Conservation (phyloP, 2,329 filamentous ascomycete genomes). For the Gnomoniopsis smithogilvyi region DNA sequence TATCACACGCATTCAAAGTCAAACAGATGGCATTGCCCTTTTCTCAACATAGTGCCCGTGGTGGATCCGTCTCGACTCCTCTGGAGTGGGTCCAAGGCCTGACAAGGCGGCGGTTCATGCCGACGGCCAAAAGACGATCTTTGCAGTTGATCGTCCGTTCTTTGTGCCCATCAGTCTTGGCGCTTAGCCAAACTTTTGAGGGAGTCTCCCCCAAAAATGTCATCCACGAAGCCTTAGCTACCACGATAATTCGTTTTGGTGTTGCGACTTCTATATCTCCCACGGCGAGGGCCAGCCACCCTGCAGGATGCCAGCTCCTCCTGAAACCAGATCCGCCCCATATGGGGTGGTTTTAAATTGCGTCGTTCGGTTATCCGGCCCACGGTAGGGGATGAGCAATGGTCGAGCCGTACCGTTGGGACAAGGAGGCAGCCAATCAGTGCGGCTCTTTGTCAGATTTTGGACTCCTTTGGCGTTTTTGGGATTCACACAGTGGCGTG, state of each 20-base stretch:
- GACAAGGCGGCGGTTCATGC: background rate
- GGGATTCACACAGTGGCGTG: background rate
- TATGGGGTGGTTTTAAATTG: constrained; percentile 16
- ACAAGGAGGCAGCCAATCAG: constrained; percentile 9
- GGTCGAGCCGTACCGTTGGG: constrained; percentile 4
- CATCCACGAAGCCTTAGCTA: background rate
- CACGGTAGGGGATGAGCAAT: background rate
- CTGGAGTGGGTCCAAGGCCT: constrained; percentile 8
- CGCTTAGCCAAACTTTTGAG: background rate
- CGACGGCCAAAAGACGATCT: background rate
- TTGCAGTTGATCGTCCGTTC: constrained; percentile 1
- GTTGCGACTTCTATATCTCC: background rate
- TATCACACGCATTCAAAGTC: background rate
- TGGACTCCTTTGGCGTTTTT: background rate
- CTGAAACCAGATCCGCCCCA: constrained; percentile 16
- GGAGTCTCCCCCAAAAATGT: background rate
- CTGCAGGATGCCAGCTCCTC: constrained; percentile 6
- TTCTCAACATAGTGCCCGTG: background rate
- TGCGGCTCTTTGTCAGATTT: background rate
- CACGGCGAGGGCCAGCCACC: background rate
- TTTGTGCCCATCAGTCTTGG: background rate
- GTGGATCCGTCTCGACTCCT: constrained; percentile 4
- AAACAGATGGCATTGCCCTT: background rate
- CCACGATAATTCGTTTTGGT: background rate
- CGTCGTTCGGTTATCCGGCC: constrained; percentile 7